A percentile compares a stretch with the other conserved stretches of the same genome.
phyloP scores from a whole-genome alignment of 805 yeast genomes.

The Yamadazyma akitaensis region DNA sequence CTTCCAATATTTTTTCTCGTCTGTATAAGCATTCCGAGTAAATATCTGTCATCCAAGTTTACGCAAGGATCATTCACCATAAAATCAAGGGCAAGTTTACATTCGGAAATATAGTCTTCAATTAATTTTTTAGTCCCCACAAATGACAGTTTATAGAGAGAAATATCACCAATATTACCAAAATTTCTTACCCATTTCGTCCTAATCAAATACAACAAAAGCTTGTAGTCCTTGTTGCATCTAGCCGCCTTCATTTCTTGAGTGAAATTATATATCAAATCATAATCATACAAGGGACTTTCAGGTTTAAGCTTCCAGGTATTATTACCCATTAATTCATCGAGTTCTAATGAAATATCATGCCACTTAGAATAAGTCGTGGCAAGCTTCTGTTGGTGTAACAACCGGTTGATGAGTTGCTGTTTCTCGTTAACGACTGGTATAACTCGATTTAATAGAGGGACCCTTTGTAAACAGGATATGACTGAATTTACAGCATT shows the following conservation, averaged over 20 bases:
- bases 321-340: slow-evolving; percentile 58
- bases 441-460: slow-evolving; percentile 4
- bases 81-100: slow-evolving; percentile 46
- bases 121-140: slow-evolving; percentile 84
- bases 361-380: slow-evolving; percentile 62
- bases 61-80: slow-evolving; percentile 38
- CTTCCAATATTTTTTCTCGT: slow-evolving; percentile 90
- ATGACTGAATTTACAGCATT: slow-evolving; percentile 2
- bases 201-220: slow-evolving; percentile 68
- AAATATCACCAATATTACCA: slow-evolving; percentile 82
- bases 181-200: slow-evolving; percentile 83
- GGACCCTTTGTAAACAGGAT: slow-evolving; percentile 8
- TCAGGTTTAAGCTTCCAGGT: slow-evolving; percentile 67
- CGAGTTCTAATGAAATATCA: slow-evolving; percentile 59
- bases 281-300: slow-evolving; percentile 71
- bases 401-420: slow-evolving; percentile 19
- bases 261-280: slow-evolving; percentile 52
- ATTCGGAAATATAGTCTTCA: slow-evolving; percentile 80
- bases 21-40: slow-evolving; percentile 76
- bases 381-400: slow-evolving; percentile 32
- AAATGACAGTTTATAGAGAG: slow-evolving; percentile 71
- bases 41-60: slow-evolving; percentile 60
- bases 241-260: slow-evolving; percentile 61
- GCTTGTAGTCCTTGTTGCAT: slow-evolving; percentile 50
- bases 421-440: slow-evolving; percentile 19